Base-by-base conservation (phyloP, 768 basidiomycete species). In the Strobilomyces echinocephalus region DNA sequence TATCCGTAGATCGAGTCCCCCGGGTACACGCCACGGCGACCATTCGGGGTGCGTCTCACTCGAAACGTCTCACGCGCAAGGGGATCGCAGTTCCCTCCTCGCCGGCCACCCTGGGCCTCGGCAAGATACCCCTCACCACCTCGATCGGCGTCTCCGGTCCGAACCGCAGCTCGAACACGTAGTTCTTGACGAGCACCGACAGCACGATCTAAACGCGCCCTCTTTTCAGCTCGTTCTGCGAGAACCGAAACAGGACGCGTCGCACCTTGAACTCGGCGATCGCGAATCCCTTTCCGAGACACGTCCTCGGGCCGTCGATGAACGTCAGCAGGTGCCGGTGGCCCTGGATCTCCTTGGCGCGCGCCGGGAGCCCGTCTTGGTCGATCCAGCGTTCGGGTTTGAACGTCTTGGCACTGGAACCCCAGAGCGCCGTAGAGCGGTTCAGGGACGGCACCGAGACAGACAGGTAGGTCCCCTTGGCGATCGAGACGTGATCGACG, bases 351-450 rank as follows among this genome's bases (percentile, higher is more conserved):
- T 74, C 73, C 33, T 82, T 74, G 0, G 74, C 73, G 28, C 43
- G 42, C n/a, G 40, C 45, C 2, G 62, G 59, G 8, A 63, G 58
- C 1, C 68, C 64, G 14, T 66, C 67, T 5, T 68, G 65, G 5
- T 58, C 58, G 9, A 87, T 68, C 87, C 87, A 88, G 6, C 87
- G 73, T 50, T 82, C 81, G 0, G 86, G 87, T 38, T 77, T 72
- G 64, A 83, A 89, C 44, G 75, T 75, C 21, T 75, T 73, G 4
- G 83, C 77, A 52, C 83, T 77, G 0, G 72, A 60, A 2, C 87
- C 87, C 87, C 87, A 88, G 31, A 85, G 63, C 1, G 64, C 66
- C 49, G 72, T 73, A n/a, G 79, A 77, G 7, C 71, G 64, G 63
- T 87, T 85, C 46, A 82, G 71, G 18, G 69, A 67, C 7, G 63